Percentiles rank a stretch among this genome's conserved stretches.
phyloP scores from a whole-genome alignment of 768 basidiomycete genomes.

The Termitomyces sp. region DNA sequence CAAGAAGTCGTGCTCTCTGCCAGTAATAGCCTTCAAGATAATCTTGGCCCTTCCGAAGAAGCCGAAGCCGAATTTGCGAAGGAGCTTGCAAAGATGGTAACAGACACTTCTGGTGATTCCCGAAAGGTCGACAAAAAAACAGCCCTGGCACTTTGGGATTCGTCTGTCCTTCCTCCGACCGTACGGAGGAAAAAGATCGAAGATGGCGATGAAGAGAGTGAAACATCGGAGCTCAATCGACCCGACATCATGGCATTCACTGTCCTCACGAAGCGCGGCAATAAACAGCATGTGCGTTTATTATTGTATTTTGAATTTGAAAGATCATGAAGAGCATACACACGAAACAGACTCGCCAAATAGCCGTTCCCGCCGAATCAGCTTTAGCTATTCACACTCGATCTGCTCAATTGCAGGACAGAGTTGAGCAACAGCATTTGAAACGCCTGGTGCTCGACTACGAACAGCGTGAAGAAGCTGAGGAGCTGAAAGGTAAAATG shows the following conservation, averaged over 20 bases:
- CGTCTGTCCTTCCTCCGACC: constrained; percentile 70
- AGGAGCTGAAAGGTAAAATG: constrained; percentile 69
- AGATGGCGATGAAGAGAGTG: constrained; percentile 54
- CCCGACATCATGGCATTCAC: constrained; percentile 84
- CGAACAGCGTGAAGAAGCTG: constrained; percentile 85
- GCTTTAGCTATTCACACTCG: constrained; percentile 89
- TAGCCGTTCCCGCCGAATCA: constrained; percentile 86
- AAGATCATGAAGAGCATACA: constrained; percentile 11
- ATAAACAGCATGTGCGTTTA: constrained; percentile 78
- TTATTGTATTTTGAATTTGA: constrained; percentile 6
- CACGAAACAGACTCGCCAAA: constrained; percentile 64
- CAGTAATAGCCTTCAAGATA: constrained; percentile 57
- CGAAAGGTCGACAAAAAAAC: constrained; percentile 88
- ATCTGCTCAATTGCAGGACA: constrained; percentile 89
- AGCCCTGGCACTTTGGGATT: constrained; percentile 86
- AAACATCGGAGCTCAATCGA: constrained; percentile 31
- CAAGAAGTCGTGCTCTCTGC: constrained; percentile 67
- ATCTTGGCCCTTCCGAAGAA: constrained; percentile 81
- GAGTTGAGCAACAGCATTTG: constrained; percentile 94
- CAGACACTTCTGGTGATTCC: constrained; percentile 79
- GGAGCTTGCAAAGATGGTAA: constrained; percentile 93
- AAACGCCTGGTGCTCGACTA: constrained; percentile 94
- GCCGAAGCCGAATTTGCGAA: constrained; percentile 93
- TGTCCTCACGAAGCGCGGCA: constrained; percentile 88
- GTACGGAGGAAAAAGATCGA: constrained; percentile 64